These are phyloP conservation scores for Clonostachys rhizophaga DNA, from an alignment of 2,329 filamentous ascomycete species.

Conservation along the genomic window DNA sequence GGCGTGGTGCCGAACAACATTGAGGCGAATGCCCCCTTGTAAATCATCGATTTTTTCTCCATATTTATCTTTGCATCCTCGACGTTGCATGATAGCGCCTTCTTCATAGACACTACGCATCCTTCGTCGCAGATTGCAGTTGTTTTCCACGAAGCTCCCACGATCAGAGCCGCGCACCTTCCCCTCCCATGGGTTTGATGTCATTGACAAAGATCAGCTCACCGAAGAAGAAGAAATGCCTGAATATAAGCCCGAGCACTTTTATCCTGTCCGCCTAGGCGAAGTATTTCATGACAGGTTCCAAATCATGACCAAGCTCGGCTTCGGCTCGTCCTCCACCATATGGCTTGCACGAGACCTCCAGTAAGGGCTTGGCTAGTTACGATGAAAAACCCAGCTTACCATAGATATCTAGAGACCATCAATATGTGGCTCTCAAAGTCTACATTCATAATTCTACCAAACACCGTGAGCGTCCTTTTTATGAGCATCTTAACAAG, in stretches of 20 bases:
- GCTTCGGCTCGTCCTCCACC: conserved; percentile 32
- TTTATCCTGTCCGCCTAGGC: conserved; percentile 29
- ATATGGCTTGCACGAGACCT: conserved; percentile 35
- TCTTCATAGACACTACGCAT: no score
- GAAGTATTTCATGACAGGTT: conserved; percentile 27
- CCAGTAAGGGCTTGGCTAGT: conserved; percentile 9
- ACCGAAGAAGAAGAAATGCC: conserved; percentile 32
- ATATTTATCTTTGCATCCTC: no score
- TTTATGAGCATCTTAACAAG: conserved; percentile 8
- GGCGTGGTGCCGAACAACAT: no score
- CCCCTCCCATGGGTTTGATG: conserved; percentile 9
- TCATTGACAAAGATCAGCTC: conserved; percentile 3
- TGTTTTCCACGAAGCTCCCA: not conserved
- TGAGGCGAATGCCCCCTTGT: no score
- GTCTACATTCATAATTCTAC: conserved; percentile 15
- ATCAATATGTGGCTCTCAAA: conserved; percentile 22
- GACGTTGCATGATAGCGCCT: no score
- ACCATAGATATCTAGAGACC: conserved; percentile 6
- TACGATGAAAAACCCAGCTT: not conserved
- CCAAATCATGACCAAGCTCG: conserved; percentile 30
- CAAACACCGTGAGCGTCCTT: conserved; percentile 12
- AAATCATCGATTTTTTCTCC: no score
- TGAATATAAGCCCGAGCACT: conserved; percentile 22
- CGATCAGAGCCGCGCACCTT: conserved; percentile 6
- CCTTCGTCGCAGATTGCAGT: no score